A percentile compares a stretch with the other conserved stretches of the same genome.
These are phyloP conservation scores for Stevia rebaudiana DNA, from an alignment of 140 eudicot genomes.

Conservation along the genomic window DNA sequence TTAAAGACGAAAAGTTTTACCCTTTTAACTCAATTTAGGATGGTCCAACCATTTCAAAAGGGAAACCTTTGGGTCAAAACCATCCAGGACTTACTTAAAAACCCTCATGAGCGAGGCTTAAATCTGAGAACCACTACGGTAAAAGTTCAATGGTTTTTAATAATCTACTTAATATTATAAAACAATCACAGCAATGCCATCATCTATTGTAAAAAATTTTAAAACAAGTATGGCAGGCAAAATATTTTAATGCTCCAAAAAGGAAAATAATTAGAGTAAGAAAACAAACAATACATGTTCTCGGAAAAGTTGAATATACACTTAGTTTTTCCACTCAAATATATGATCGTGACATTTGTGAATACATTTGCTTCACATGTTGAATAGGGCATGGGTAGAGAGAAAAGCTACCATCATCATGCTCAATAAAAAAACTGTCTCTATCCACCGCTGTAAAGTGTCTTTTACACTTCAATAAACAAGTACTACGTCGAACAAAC, in stretches of 20 bases:
- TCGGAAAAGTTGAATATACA: slow-evolving; percentile 5
- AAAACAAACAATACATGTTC: slow-evolving; percentile 3
- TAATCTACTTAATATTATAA: too few relatives aligned
- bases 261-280: background rate
- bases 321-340: slow-evolving; percentile 19
- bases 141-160: too few relatives aligned
- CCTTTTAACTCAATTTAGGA: too few relatives aligned
- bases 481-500: background rate
- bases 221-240: background rate
- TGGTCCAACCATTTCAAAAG: too few relatives aligned
- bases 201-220: too few relatives aligned
- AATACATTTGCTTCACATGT: slow-evolving; percentile 29
- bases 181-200: too few relatives aligned
- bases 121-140: too few relatives aligned
- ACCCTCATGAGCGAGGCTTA: too few relatives aligned
- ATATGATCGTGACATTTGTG: slow-evolving; percentile 20
- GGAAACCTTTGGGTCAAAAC: too few relatives aligned
- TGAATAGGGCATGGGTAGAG: slow-evolving; percentile 9
- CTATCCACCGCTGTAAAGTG: background rate
- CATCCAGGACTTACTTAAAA: too few relatives aligned
- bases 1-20: too few relatives aligned
- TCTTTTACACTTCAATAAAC: background rate
- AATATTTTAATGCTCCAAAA: background rate
- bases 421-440: slow-evolving; percentile 12
- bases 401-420: slow-evolving; percentile 15